These are phyloP conservation scores for Albatrellus sp. DNA, from an alignment of 1,284 basidiomycete genomes.

Conservation along the genomic window DNA sequence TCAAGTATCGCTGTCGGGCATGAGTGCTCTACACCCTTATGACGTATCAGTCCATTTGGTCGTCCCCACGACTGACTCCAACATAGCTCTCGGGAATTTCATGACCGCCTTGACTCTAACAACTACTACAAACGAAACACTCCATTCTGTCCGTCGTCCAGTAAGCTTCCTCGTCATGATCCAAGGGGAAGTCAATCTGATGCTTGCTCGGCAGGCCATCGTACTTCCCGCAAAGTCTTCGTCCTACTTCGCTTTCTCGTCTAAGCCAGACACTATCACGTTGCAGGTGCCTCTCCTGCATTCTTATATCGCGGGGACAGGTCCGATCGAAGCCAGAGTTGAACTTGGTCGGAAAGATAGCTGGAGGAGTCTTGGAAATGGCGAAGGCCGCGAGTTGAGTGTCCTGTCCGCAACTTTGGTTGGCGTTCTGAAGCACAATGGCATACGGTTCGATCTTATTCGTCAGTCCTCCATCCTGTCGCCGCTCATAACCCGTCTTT, in stretches of 20 bases:
- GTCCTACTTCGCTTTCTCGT: conserved; percentile 10
- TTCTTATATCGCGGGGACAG: conserved; percentile 36
- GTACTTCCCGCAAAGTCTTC: conserved; percentile 30
- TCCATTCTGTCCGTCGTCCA: conserved; percentile 46
- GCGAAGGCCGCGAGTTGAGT: conserved; percentile 58
- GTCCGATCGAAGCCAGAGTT: conserved; percentile 37
- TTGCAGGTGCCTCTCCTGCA: conserved; percentile 42
- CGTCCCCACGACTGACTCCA: conserved; percentile 54
- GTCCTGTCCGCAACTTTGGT: conserved; percentile 45
- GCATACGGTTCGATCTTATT: conserved; percentile 40
- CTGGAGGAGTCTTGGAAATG: conserved; percentile 55
- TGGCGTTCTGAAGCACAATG: conserved; percentile 49
- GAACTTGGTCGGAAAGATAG: conserved; percentile 56
- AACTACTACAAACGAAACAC: conserved; percentile 45
- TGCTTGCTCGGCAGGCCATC: conserved; percentile 36
- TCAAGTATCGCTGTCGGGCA: conserved; percentile 30
- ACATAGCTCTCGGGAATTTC: conserved; percentile 67
- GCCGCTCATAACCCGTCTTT: conserved; percentile 4
- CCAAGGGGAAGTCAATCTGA: conserved; percentile 2
- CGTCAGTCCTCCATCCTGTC: not conserved
- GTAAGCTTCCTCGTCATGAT: conserved; percentile 28
- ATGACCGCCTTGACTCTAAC: conserved; percentile 54
- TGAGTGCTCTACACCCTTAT: conserved; percentile 52
- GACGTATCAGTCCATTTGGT: conserved; percentile 55
- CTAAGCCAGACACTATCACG: conserved; percentile 26